Base-by-base conservation (phyloP, 179 eudicot species). In the Drosera spatulata region DNA sequence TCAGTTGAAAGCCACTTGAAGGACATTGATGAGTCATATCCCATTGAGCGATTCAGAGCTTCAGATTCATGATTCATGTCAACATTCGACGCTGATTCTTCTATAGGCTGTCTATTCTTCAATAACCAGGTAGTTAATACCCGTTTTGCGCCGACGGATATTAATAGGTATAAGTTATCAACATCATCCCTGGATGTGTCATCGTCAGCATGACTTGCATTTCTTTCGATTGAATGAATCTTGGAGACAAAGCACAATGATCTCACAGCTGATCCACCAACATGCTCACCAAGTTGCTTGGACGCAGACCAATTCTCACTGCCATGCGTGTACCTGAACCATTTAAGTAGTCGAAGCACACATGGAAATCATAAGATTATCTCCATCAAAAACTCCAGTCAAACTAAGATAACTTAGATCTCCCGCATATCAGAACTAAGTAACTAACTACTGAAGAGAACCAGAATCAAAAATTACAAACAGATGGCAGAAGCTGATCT, bases 181-280 rank as follows among this genome's bases (percentile, higher is more conserved):
- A 22, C 33, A 22, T 22, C 33, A 22, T 22, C 33, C 33, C 67
- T 51, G 63, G 67, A 77, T 93, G 74, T 58, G 79, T 53, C 74
- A 76, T 83, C 59, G 33, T 22, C 33, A 22, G 33, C 33, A 22
- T 22, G 33, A 1, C 33, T 22, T 22, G 33, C 33, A 22, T 22
- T 22, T 22, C 33, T 22, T 0, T 22, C 33, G 33, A 22, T 22
- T 22, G 33, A 22, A 22, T 22, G 33, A 22, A 22, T 22, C 33
- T 22, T 22, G 33, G 86, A 90, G 66, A 85, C 91, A 59, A 64
- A 86, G 71, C 83, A 86, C 62, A 93, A 68, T 58, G 99, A 93
- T 62, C 97, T 82, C 69, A 93, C 97, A 61, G 97, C 93, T 48
- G 99, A 93, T 64, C 99, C 99, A 57, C 97, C 99, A 66, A 93